Base-by-base conservation (phyloP, 2,329 filamentous ascomycete species). In the Davidsoniella eucalypti region DNA sequence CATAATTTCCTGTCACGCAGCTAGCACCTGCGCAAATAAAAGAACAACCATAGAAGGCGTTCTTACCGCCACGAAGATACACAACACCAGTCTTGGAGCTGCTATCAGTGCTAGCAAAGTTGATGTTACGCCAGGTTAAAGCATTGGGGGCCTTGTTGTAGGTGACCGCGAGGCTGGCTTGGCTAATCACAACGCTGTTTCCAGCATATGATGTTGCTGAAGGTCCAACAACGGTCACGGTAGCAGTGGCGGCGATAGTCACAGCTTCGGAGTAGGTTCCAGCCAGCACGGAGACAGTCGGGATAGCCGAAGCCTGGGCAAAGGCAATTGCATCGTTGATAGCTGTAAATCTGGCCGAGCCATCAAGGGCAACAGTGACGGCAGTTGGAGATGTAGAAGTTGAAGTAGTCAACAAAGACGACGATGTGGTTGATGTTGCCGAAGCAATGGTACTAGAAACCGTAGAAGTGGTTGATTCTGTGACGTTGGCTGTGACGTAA, bases 251-350 rank as follows among this genome's bases (percentile, higher is more conserved):
- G 7, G 59, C 55, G 4, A 72, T 60, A 0, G 61, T 61, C 21
- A 71, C 57, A 5, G 61, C 59, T 49, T 71, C 67, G 5, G 62
- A 63, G 52, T 71, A 72, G 0, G 66, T 69, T 12, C 69, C 69
- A 1, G 67, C 61, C 4, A 65, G 61, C 16, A 71, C 61, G 10
- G 64, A 63, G 1, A 72, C 66, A 0, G 68, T 69, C 1, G 68
- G 61, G 18, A 66, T 60, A 1, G 58, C 62, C 47, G 47, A 49
- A 4, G 40, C 47, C 63, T 63, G 63, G 1, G 69, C 69, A 26
- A 65, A 67, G 3, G 62, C 58, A 16, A 71, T 61, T 25, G 68
- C 68, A 14, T 65, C 60, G 46, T 62, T 63, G 55, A 72, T 69
- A 9, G 62, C 66, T 14, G 67, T 68, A 51, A 65, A 71, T 44